phyloP scores from a whole-genome alignment of 768 basidiomycete species.

The Kwoniella sp. region DNA sequence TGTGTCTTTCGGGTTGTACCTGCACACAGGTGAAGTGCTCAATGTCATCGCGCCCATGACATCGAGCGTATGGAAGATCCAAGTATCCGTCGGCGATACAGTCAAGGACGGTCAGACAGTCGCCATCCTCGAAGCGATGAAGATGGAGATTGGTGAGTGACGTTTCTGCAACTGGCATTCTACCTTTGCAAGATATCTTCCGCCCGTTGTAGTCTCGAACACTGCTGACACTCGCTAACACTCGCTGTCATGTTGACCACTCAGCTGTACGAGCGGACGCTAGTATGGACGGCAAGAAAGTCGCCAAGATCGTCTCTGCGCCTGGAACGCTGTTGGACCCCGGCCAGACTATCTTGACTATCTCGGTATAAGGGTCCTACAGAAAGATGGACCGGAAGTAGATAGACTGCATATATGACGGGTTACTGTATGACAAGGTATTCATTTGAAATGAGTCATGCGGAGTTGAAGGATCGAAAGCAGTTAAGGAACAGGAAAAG shows the following conservation, averaged over 20 bases:
- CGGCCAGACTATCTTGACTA: slow-evolving; percentile 21
- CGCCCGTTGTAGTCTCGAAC: too few relatives aligned
- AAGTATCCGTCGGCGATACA: slow-evolving; percentile 30
- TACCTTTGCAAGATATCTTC: not conserved
- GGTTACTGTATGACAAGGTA: too few relatives aligned
- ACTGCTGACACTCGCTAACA: too few relatives aligned
- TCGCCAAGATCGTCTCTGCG: slow-evolving; percentile 25
- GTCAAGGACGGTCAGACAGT: slow-evolving; percentile 35
- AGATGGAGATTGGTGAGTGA: slow-evolving; percentile 43
- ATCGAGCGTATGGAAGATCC: slow-evolving; percentile 38
- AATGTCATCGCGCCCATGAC: slow-evolving; percentile 40
- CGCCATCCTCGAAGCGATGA: slow-evolving; percentile 46
- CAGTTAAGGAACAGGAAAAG: too few relatives aligned
- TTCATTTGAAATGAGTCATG: too few relatives aligned
- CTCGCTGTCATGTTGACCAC: not conserved
- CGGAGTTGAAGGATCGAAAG: too few relatives aligned
- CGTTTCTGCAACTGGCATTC: not conserved
- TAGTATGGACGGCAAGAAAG: slow-evolving; percentile 29
- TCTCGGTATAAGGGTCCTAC: not conserved
- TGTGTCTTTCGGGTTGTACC: not conserved
- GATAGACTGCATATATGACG: too few relatives aligned
- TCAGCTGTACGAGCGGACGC: slow-evolving; percentile 36
- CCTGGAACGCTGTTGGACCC: slow-evolving; percentile 35
- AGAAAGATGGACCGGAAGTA: too few relatives aligned
- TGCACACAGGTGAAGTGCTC: slow-evolving; percentile 9